Evolutionary conservation across 345 rosid genomes (phyloP).

Genomic region (Erodium maritimum): DNA sequence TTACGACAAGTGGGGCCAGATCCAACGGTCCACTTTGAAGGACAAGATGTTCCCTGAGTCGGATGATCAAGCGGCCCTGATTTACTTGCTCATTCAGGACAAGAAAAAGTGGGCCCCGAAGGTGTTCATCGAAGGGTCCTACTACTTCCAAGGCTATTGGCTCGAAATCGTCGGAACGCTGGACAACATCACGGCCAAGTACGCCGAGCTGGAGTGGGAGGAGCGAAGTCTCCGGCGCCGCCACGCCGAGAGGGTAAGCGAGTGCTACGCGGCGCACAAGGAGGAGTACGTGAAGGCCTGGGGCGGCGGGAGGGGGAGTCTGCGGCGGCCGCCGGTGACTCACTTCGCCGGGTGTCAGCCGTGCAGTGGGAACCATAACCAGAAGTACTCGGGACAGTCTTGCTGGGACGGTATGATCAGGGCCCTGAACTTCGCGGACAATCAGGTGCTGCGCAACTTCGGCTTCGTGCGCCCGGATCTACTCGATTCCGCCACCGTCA

Average conservation of each 20-base stretch:
- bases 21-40: slow-evolving; percentile 56
- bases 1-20: slow-evolving; percentile 50
- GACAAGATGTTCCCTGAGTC: slow-evolving; percentile 81
- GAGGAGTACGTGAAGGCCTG: slow-evolving; percentile 41
- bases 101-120: slow-evolving; percentile 39
- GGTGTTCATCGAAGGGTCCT: slow-evolving; percentile 65
- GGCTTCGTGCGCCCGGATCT: slow-evolving; percentile 70
- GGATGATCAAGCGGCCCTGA: slow-evolving; percentile 80
- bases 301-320: slow-evolving; percentile 41
- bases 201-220: slow-evolving; percentile 35
- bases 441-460: slow-evolving; percentile 73
- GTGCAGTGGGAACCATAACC: slow-evolving; percentile 38
- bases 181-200: slow-evolving; percentile 44
- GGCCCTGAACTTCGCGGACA: slow-evolving; percentile 92
- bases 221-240: slow-evolving; percentile 40
- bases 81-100: slow-evolving; percentile 44
- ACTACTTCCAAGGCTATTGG: slow-evolving; percentile 76
- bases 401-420: slow-evolving; percentile 70
- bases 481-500: slow-evolving; percentile 37
- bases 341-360: slow-evolving; percentile 98
- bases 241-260: slow-evolving; percentile 88
- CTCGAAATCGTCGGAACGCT: slow-evolving; percentile 37
- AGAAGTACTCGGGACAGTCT: slow-evolving; percentile 61
- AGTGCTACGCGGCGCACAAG: slow-evolving; percentile 49
- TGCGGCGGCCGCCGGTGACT: slow-evolving; percentile 72